Evolutionary conservation across 2,329 filamentous ascomycete species (phyloP).

Genomic region (Claviceps pusilla): DNA sequence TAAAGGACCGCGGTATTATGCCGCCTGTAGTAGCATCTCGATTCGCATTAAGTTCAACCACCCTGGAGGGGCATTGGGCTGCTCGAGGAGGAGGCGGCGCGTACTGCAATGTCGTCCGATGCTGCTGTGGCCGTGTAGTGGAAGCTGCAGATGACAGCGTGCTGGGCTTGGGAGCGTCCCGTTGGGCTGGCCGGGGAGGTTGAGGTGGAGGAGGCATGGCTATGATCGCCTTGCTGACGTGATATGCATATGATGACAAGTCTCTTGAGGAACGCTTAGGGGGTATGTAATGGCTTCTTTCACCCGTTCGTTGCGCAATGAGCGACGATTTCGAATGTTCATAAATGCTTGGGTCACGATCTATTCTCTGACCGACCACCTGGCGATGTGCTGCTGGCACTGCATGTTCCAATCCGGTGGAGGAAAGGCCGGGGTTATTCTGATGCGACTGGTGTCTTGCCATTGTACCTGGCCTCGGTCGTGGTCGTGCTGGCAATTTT

Average conservation of each 20-base stretch:
- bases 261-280: slow-evolving; percentile 24
- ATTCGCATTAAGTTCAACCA: slow-evolving; percentile 22
- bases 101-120: slow-evolving; percentile 13
- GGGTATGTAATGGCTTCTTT: slow-evolving; percentile 33
- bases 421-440: slow-evolving; percentile 10
- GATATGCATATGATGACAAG: slow-evolving; percentile 5
- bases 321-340: slow-evolving; percentile 22
- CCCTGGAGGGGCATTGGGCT: slow-evolving; percentile 17
- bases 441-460: slow-evolving; percentile 10
- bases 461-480: slow-evolving; percentile 29
- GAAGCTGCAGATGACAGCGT: slow-evolving; percentile 10
- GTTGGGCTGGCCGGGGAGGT: slow-evolving; percentile 25
- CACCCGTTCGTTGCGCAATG: slow-evolving; percentile 26
- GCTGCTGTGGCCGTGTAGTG: slow-evolving; percentile 13
- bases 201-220: slow-evolving; percentile 28
- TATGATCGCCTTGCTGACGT: neutral
- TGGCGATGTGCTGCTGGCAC: slow-evolving; percentile 37
- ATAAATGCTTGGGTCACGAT: slow-evolving; percentile 29
- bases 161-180: slow-evolving; percentile 9
- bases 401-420: slow-evolving; percentile 32
- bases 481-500: slow-evolving; percentile 32
- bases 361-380: slow-evolving; percentile 27
- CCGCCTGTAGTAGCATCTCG: slow-evolving; percentile 6
- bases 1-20: slow-evolving; percentile 7
- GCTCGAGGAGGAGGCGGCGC: slow-evolving; percentile 16